Evolutionary conservation across 768 basidiomycete species (phyloP).

Genomic region (Termitomyces sp.): DNA sequence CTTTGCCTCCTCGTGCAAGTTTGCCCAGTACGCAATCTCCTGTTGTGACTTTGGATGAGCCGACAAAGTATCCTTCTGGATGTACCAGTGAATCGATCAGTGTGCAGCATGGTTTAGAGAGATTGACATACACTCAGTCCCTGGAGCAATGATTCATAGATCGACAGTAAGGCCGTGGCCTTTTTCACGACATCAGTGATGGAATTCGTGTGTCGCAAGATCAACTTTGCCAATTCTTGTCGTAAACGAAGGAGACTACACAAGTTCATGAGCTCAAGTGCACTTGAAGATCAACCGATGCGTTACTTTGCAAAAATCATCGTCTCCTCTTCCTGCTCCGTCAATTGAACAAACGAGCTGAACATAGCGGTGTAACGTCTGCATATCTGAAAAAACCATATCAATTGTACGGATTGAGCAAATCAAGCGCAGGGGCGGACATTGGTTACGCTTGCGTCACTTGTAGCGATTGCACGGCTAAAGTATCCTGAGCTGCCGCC

Average conservation of each 20-base stretch:
- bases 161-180: conserved; percentile 62
- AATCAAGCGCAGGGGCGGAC: conserved; percentile 32
- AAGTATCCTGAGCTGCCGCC: conserved; percentile 59
- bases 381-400: conserved; percentile 44
- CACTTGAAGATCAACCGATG: not conserved
- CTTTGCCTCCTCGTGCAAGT: conserved; percentile 76
- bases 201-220: conserved; percentile 66
- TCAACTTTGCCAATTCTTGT: conserved; percentile 74
- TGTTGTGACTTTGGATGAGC: conserved; percentile 83
- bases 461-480: conserved; percentile 54
- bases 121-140: conserved; percentile 60
- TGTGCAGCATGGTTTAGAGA: not conserved
- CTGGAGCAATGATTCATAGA: conserved; percentile 75
- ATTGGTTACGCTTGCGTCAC: conserved; percentile 58
- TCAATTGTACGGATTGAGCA: not conserved
- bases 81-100: not conserved
- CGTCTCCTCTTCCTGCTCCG: conserved; percentile 81
- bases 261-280: not conserved
- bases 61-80: conserved; percentile 59
- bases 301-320: conserved; percentile 94
- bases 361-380: conserved; percentile 77
- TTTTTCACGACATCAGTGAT: conserved; percentile 53
- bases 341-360: conserved; percentile 75
- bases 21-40: conserved; percentile 83
- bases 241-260: conserved; percentile 77